phyloP scores from a whole-genome alignment of 495 filamentous ascomycete species.

The Penicillium dipodomyicola region DNA sequence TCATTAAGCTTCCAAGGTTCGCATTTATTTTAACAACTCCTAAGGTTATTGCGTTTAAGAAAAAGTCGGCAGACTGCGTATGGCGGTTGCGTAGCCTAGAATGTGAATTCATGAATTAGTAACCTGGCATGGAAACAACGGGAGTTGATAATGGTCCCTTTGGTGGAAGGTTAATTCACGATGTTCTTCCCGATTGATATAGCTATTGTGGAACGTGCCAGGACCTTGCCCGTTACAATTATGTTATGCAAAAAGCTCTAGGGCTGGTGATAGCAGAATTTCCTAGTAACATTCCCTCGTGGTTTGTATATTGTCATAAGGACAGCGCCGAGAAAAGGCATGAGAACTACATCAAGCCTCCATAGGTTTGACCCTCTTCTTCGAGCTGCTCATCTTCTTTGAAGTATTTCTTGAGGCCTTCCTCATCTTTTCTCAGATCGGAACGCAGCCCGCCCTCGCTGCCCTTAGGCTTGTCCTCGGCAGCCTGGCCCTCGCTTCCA shows the following conservation, averaged over 20 bases:
- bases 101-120: too few species aligned
- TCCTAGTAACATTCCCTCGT: neutral
- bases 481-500: neutral
- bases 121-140: too few species aligned
- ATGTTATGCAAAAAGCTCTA: too few species aligned
- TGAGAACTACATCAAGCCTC: slow-evolving; percentile 4
- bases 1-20: neutral
- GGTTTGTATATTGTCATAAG: neutral
- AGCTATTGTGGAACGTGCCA: too few species aligned
- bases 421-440: slow-evolving; percentile 1
- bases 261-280: neutral
- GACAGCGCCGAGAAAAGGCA: neutral
- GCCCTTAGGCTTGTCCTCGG: neutral
- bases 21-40: neutral
- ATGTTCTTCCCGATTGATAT: too few species aligned
- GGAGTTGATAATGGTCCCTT: too few species aligned
- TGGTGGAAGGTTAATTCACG: too few species aligned
- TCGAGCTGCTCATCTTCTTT: neutral
- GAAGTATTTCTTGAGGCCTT: neutral
- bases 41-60: neutral
- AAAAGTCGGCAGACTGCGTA: neutral
- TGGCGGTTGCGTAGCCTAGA: too few species aligned
- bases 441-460: neutral
- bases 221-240: too few species aligned
- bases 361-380: slow-evolving; percentile 2